Evolutionary conservation across 768 basidiomycete genomes (phyloP).

Genomic region (Boletus fagicola): DNA sequence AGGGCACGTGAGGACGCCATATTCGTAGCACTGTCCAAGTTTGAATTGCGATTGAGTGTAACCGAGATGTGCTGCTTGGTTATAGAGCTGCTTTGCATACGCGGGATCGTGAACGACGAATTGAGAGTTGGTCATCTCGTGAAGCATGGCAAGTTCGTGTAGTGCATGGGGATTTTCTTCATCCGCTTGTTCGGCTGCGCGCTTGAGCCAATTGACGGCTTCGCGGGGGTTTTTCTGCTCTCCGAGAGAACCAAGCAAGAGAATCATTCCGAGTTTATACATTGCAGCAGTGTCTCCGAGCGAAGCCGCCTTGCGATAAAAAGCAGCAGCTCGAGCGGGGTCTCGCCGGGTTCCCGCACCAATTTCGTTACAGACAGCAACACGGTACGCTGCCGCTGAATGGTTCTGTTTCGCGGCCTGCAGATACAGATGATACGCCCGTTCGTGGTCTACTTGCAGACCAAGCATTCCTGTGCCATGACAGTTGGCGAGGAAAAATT

Average conservation of each 20-base stretch:
- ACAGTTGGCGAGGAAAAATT: constrained; percentile 98
- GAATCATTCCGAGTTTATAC: constrained; percentile 99
- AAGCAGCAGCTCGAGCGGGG: constrained; percentile 83
- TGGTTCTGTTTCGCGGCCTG: constrained; percentile 98
- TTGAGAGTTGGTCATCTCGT: constrained; percentile 66
- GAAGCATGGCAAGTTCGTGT: constrained; percentile 88
- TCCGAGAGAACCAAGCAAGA: constrained; percentile 79
- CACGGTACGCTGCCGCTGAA: constrained; percentile 90
- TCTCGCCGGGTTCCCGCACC: constrained; percentile 94
- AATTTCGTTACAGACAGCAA: constrained; percentile 98
- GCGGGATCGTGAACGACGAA: constrained; percentile 77
- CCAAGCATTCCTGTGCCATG: constrained; percentile 94
- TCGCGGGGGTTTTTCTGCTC: constrained; percentile 87
- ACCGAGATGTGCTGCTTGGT: constrained; percentile 88
- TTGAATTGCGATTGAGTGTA: constrained; percentile 95
- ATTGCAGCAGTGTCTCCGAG: constrained; percentile 96
- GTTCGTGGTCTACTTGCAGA: constrained; percentile 95
- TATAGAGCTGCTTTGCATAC: constrained; percentile 82
- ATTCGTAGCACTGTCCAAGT: constrained; percentile 94
- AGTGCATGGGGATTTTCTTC: constrained; percentile 97
- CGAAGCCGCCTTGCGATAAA: constrained; percentile 95
- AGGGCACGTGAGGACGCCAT: constrained; percentile 82
- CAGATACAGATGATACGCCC: constrained; percentile 94
- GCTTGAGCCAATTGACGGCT: constrained; percentile 89
- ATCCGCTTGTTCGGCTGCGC: constrained; percentile 96